phyloP scores from a whole-genome alignment of 768 basidiomycete genomes.

The Suillus luteus region DNA sequence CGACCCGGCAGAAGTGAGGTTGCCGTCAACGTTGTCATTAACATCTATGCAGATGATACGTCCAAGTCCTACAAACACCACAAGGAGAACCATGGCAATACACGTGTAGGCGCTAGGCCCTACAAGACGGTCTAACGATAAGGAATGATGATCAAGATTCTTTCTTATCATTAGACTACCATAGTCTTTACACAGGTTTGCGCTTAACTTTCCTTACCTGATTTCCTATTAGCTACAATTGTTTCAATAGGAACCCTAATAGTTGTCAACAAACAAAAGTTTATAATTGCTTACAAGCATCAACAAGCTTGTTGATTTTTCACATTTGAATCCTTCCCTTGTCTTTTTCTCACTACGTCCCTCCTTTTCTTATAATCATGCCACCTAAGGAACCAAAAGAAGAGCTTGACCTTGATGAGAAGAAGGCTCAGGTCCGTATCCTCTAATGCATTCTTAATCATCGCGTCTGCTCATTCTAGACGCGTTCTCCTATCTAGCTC shows the following conservation, averaged over 20 bases:
- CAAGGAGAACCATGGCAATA: neutral
- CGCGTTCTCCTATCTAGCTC: slow-evolving; percentile 45
- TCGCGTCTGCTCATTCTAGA: slow-evolving; percentile 19
- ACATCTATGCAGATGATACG: neutral
- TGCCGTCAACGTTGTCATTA: neutral
- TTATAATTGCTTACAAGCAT: slow-evolving; percentile 38
- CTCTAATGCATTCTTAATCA: slow-evolving; percentile 8
- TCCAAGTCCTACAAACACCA: neutral
- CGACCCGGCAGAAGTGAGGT: slow-evolving; percentile 18
- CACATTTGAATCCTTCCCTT: slow-evolving; percentile 42
- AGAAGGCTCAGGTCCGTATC: slow-evolving; percentile 33
- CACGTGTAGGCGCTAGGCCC: neutral
- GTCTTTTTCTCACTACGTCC: slow-evolving; percentile 25
- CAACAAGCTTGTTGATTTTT: slow-evolving; percentile 40
- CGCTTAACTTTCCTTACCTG: slow-evolving; percentile 26
- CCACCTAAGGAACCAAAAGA: slow-evolving; percentile 30
- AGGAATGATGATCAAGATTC: neutral
- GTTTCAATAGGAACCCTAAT: slow-evolving; percentile 40
- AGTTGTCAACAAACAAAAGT: slow-evolving; percentile 42
- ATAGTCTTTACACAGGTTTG: slow-evolving; percentile 2
- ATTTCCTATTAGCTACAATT: slow-evolving; percentile 31
- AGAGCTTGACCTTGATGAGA: slow-evolving; percentile 28
- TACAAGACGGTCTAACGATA: neutral
- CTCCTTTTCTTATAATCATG: slow-evolving; percentile 27
- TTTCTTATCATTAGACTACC: neutral